A percentile compares a stretch with the other conserved stretches of the same genome.
These are phyloP conservation scores for Plantago major DNA, from an alignment of 257 asterid genomes.

Conservation along the genomic window DNA sequence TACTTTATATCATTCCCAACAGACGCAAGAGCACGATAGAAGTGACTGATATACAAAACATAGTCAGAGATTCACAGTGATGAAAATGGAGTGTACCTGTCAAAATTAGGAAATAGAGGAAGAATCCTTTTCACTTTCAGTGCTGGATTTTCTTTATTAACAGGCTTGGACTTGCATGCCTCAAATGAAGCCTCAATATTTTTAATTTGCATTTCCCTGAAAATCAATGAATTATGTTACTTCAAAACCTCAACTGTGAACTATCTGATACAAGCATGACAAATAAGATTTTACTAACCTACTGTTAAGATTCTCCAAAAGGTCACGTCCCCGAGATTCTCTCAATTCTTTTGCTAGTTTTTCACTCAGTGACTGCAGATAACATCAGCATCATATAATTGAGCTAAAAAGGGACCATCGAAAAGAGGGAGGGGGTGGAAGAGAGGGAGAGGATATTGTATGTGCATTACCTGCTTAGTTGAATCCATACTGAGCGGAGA, in stretches of 20 bases:
- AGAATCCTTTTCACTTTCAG: slow-evolving; percentile 63
- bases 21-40: slow-evolving; percentile 3
- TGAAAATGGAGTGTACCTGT: slow-evolving; percentile 42
- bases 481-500: slow-evolving; percentile 90
- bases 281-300: slow-evolving; percentile 50
- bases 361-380: slow-evolving; percentile 73
- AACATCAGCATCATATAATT: slow-evolving; percentile 11
- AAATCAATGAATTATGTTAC: background rate
- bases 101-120: slow-evolving; percentile 81
- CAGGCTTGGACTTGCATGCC: slow-evolving; percentile 75
- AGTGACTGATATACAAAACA: slow-evolving; percentile 1
- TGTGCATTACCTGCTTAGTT: slow-evolving; percentile 62
- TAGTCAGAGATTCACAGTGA: background rate
- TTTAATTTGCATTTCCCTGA: slow-evolving; percentile 74
- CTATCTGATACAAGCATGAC: slow-evolving; percentile 13
- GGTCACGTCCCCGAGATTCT: slow-evolving; percentile 59
- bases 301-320: slow-evolving; percentile 77
- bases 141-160: slow-evolving; percentile 64
- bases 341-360: slow-evolving; percentile 91
- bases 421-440: background rate
- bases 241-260: slow-evolving; percentile 12
- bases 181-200: slow-evolving; percentile 74
- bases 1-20: background rate
- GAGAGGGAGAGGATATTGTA: background rate
- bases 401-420: background rate